Conservation (phyloP, 2,329 filamentous ascomycete genomes). For the Neopestalotiopsis rosae region DNA sequence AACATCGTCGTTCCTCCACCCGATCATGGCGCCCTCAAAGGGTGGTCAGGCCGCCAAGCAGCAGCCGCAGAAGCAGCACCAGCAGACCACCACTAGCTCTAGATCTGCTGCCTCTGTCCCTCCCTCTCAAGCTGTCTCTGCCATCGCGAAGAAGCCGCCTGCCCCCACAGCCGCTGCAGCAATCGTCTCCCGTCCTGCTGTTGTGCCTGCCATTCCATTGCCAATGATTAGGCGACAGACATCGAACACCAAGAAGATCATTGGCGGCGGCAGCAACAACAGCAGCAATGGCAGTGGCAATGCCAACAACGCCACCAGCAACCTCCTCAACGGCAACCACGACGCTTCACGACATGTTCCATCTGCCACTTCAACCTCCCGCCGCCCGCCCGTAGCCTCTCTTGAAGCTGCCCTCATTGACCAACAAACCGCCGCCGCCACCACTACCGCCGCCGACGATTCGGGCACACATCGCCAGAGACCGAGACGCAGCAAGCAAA, state of each 20-base stretch:
- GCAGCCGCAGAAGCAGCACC: constrained; percentile 18
- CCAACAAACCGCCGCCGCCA: constrained; percentile 21
- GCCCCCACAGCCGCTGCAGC: constrained; percentile 17
- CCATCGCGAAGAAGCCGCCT: constrained; percentile 26
- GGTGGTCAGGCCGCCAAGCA: constrained; percentile 25
- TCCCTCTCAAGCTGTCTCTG: constrained; percentile 9
- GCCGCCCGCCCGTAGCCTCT: constrained; percentile 32
- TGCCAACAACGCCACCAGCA: background rate
- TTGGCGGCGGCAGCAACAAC: background rate
- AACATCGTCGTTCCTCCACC: constrained; percentile 3
- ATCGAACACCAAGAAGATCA: constrained; percentile 18
- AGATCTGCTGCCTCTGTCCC: constrained; percentile 22
- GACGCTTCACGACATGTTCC: constrained; percentile 20
- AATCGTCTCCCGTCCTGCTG: constrained; percentile 28
- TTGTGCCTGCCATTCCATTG: constrained; percentile 38
- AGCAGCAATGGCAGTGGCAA: background rate
- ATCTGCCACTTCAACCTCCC: constrained; percentile 24
- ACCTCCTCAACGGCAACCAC: background rate
- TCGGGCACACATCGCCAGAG: constrained; percentile 16
- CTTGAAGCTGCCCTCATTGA: constrained; percentile 38
- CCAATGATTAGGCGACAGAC: constrained; percentile 33
- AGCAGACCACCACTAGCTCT: constrained; percentile 23
- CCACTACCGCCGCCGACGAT: background rate
- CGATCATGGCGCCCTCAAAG: constrained; percentile 35
- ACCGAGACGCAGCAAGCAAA: constrained; percentile 14